Evolutionary conservation across 805 yeast species (phyloP), one percentile per base, ranked within the genome.

Genomic region (Teunomyces lycoperdinae): DNA sequence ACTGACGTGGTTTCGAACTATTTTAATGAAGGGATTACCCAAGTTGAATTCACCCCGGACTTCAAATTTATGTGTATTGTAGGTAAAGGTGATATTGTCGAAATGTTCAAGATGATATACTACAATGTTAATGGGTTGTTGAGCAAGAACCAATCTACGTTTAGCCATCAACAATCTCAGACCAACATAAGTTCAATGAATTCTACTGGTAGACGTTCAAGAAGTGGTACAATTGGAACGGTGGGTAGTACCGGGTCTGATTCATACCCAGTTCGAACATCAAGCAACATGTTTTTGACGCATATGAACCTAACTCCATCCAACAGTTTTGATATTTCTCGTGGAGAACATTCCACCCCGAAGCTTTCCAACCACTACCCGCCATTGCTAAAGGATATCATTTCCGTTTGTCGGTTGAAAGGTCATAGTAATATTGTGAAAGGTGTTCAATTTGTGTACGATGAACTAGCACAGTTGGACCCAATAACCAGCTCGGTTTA

Each of bases 1-100:
- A 61, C 79, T 1, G 91, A 84, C 54, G 67, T 84, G 1, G 62
- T 80, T 30, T 81, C 87, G 3, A 77, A 85, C 31, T 84, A 82
- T 57, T 87, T 82, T 53, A 71, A 71, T 60, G 87, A 85, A 31
- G 89, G 89, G 0, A 65, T 84, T 9, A 63, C 77, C 28, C 75
- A 80, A 53, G 60, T 78, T 16, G 70, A 66, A 39, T 73, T 79
- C 47, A 76, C 83, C 0, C 66, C 67, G 2, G 84, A 80, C 54
- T 76, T 71, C 31, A 73, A 70, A 50, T 79, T 75, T 50, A 58
- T 80, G 17, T 59, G 67, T 17, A 52, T 71, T 3, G 85, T 60
- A 64, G 86, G 63, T 72, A 80, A 79, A 11, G 87, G 85, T 34
- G 84, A 81, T 48, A 52, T 71, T 38, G 66, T 73, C 32, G 77